Evolutionary conservation across 768 basidiomycete species (phyloP).

Genomic region (Termitomyces titanicus): DNA sequence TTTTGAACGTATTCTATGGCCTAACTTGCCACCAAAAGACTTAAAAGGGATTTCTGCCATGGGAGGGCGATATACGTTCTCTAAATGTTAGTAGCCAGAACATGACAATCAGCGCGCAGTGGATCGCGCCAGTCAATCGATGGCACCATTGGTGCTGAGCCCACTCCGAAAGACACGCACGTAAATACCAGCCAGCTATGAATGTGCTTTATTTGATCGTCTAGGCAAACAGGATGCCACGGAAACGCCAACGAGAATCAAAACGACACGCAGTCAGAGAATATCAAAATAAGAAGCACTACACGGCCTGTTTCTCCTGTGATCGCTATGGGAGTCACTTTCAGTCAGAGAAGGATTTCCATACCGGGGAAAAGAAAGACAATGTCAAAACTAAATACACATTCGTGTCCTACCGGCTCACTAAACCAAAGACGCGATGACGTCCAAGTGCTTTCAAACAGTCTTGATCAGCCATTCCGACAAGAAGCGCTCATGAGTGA

Average conservation of each 20-base stretch:
- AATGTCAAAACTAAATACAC: background rate
- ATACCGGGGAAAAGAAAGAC: background rate
- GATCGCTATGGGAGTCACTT: background rate
- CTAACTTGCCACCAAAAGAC: no score
- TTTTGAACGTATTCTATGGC: background rate
- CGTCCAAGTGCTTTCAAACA: background rate
- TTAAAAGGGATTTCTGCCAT: no score
- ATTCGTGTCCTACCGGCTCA: background rate
- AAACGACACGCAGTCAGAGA: background rate
- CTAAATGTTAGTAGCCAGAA: no score
- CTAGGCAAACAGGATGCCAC: background rate
- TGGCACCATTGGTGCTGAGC: background rate
- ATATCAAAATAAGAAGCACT: background rate
- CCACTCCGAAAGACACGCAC: background rate
- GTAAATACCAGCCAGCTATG: background rate
- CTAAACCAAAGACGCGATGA: background rate
- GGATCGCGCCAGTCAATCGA: background rate
- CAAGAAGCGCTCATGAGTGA: background rate
- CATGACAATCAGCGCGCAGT: background rate
- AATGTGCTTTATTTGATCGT: background rate
- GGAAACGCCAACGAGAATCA: no score
- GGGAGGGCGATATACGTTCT: no score
- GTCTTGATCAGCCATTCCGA: background rate
- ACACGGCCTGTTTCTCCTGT: background rate
- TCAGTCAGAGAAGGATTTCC: background rate